These are phyloP conservation scores for Fraxinus angustifolia DNA, from an alignment of 305 asterid genomes.

Conservation along the genomic window DNA sequence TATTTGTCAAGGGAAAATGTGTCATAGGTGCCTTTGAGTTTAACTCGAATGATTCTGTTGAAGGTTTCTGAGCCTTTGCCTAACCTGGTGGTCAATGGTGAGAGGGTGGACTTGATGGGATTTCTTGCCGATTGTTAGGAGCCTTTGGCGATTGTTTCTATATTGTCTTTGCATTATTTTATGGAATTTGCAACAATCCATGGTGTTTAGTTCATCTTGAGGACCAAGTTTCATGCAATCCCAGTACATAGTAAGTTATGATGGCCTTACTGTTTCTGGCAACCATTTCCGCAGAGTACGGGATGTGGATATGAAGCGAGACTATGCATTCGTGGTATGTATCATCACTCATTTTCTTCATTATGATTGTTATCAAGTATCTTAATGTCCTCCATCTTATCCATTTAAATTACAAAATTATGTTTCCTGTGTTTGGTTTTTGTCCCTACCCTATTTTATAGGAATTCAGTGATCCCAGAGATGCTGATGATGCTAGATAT, in stretches of 20 bases:
- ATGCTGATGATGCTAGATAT: conserved; percentile 95
- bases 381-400: background rate
- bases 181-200: conserved; percentile 93
- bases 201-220: conserved; percentile 97
- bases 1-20: conserved; percentile 51
- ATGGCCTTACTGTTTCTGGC: conserved; percentile 99
- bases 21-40: conserved; percentile 53
- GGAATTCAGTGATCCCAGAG: conserved; percentile 94
- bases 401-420: conserved; percentile 14
- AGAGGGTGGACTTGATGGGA: conserved; percentile 90
- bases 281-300: conserved; percentile 99
- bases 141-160: conserved; percentile 91
- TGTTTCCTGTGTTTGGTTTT: conserved; percentile 29
- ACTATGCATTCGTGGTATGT: conserved; percentile 96
- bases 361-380: background rate
- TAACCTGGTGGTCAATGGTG: conserved; percentile 76
- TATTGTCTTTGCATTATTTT: conserved; percentile 87
- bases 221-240: conserved; percentile 90
- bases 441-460: conserved; percentile 28
- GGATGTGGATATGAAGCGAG: conserved; percentile 99
- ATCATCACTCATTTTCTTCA: conserved; percentile 9
- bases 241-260: conserved; percentile 80
- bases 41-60: conserved; percentile 84
- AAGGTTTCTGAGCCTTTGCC: conserved; percentile 86
- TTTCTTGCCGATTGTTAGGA: conserved; percentile 81